Evolutionary conservation across 2,329 filamentous ascomycete genomes (phyloP).

Genomic region (Xenoacremonium recifei): DNA sequence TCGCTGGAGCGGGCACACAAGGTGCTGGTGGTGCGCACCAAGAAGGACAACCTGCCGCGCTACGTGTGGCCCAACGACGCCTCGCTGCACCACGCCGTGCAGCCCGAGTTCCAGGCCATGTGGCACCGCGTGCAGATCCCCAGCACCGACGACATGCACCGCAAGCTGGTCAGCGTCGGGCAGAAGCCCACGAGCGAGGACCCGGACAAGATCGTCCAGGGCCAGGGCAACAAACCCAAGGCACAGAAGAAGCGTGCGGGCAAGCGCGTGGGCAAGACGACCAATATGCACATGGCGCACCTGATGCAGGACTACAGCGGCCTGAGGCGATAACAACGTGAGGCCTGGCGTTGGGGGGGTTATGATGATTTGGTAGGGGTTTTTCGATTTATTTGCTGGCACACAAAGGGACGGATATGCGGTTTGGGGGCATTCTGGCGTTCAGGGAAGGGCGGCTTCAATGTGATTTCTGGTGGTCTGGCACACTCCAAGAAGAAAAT

Average conservation of each 20-base stretch:
- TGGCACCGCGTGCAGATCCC: conserved; percentile 84
- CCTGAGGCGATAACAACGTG: conserved; percentile 44
- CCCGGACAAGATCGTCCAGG: conserved; percentile 48
- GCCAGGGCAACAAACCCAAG: conserved; percentile 57
- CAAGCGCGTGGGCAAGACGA: conserved; percentile 74
- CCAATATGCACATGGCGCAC: conserved; percentile 83
- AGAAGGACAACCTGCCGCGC: conserved; percentile 84
- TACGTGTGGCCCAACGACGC: conserved; percentile 90
- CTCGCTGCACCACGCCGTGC: conserved; percentile 70
- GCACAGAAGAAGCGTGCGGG: conserved; percentile 68
- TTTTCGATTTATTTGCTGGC: no score
- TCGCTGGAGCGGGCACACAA: conserved; percentile 75
- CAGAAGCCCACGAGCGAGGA: conserved; percentile 84
- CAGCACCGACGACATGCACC: conserved; percentile 70
- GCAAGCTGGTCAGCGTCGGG: conserved; percentile 72
- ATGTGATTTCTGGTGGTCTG: no score
- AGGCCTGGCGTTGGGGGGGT: no score
- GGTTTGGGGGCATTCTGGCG: no score
- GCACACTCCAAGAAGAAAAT: no score
- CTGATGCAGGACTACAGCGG: conserved; percentile 72
- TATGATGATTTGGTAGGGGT: no score
- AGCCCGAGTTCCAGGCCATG: conserved; percentile 77
- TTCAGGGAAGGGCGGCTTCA: no score
- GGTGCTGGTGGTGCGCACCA: conserved; percentile 82
- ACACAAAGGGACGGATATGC: no score